Percentiles rank a stretch among this genome's conserved stretches.
Conservation (phyloP, 2,329 filamentous ascomycete genomes). For the Ceratocystis eucalypticola region DNA sequence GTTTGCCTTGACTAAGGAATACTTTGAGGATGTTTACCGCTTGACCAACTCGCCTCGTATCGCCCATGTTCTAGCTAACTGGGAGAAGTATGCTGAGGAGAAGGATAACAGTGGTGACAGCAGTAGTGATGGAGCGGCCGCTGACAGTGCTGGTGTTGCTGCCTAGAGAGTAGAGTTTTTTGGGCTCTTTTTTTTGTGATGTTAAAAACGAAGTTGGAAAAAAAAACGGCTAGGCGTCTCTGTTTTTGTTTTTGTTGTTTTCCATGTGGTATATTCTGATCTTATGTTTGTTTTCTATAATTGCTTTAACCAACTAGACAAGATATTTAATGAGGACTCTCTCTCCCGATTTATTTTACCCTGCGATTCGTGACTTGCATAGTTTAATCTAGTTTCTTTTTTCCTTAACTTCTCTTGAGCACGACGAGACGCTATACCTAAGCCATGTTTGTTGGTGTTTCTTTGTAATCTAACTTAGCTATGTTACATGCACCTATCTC, state of each 20-base stretch:
- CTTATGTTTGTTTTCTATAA: slow-evolving; percentile 5
- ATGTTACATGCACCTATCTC: no score
- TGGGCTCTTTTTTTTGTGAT: background rate
- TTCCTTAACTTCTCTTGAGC: no score
- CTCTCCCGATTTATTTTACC: background rate
- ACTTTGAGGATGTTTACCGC: slow-evolving; percentile 97
- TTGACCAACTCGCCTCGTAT: slow-evolving; percentile 76
- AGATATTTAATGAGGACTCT: background rate
- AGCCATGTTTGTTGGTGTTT: no score
- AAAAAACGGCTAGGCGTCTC: background rate
- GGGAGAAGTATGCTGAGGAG: slow-evolving; percentile 55
- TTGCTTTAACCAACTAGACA: background rate
- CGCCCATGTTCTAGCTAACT: slow-evolving; percentile 71
- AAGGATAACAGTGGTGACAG: slow-evolving; percentile 27
- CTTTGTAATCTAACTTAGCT: no score
- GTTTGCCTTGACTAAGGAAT: slow-evolving; percentile 93
- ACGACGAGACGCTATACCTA: no score
- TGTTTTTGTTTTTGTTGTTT: background rate
- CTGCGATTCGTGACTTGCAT: background rate
- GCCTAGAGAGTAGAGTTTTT: slow-evolving; percentile 8
- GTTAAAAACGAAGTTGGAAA: background rate
- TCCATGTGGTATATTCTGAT: background rate
- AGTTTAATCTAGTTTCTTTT: no score
- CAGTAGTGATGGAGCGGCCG: slow-evolving; percentile 3
- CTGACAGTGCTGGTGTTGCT: slow-evolving; percentile 13